These are phyloP conservation scores for Vitis hybrid DNA, from an alignment of 177 flowering plant species.

Conservation along the genomic window DNA sequence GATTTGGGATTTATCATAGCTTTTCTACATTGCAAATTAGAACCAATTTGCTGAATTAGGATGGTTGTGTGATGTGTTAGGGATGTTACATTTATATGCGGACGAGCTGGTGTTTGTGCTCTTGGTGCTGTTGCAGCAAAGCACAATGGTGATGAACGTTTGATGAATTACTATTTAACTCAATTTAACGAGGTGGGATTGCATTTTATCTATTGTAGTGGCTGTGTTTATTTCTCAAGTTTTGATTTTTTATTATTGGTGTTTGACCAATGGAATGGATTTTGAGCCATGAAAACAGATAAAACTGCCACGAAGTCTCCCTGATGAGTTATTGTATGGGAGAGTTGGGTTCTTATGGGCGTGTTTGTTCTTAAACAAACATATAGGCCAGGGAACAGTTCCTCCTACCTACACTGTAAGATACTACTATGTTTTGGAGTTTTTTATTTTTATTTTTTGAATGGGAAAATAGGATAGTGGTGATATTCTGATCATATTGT, in stretches of 20 bases:
- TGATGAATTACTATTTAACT: conserved; percentile 39
- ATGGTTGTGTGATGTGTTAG: conserved; percentile 24
- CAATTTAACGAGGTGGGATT: conserved; percentile 53
- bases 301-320: conserved; percentile 50
- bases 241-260: neutral
- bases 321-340: conserved; percentile 80
- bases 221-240: neutral
- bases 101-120: conserved; percentile 80
- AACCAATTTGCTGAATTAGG: neutral
- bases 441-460: neutral
- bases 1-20: no score
- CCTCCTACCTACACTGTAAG: conserved; percentile 48
- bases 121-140: conserved; percentile 81
- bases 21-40: no score
- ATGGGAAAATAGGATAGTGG: neutral
- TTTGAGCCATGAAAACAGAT: conserved; percentile 34
- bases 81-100: conserved; percentile 73
- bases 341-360: conserved; percentile 84
- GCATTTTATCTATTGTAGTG: neutral
- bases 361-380: conserved; percentile 62
- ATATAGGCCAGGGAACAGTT: conserved; percentile 50
- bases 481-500: neutral
- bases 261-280: neutral
- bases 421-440: neutral
- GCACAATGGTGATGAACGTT: conserved; percentile 37